phyloP scores from a whole-genome alignment of 345 rosid species.

The Citrus cavaleriei region DNA sequence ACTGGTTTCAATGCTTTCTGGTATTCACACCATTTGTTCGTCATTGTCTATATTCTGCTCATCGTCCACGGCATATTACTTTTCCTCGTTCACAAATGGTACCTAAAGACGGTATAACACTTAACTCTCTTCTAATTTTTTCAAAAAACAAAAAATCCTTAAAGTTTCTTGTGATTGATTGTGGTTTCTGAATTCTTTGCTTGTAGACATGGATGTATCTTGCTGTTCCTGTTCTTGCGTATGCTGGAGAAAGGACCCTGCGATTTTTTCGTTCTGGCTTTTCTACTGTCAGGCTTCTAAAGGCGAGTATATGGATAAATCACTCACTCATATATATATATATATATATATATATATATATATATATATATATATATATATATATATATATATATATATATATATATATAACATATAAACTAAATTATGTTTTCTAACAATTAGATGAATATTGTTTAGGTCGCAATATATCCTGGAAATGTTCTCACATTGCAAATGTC shows the following conservation, averaged over 20 bases:
- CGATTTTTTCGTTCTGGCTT: slow-evolving; percentile 88
- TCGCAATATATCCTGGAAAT: slow-evolving; percentile 95
- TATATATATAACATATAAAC: no score
- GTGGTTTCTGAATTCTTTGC: not conserved
- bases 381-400: not conserved
- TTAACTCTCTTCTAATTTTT: not conserved
- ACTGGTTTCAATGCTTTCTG: slow-evolving; percentile 97
- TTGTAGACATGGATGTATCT: slow-evolving; percentile 96
- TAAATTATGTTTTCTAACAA: not conserved
- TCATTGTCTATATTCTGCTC: slow-evolving; percentile 67
- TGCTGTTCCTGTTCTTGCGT: slow-evolving; percentile 71
- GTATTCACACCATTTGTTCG: slow-evolving; percentile 93
- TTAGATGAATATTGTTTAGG: slow-evolving; percentile 34
- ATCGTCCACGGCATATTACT: slow-evolving; percentile 66
- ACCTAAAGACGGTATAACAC: slow-evolving; percentile 64
- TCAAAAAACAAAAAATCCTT: not conserved
- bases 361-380: no score
- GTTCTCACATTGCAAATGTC: slow-evolving; percentile 96
- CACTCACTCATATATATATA: not conserved
- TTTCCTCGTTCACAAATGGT: slow-evolving; percentile 76
- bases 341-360: no score
- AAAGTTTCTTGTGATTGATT: not conserved
- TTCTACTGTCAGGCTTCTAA: slow-evolving; percentile 65
- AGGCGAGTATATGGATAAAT: slow-evolving; percentile 37
- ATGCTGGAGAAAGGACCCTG: slow-evolving; percentile 81